These are phyloP conservation scores for Biscogniauxia marginata DNA, from an alignment of 2,329 filamentous ascomycete species.

Conservation along the genomic window DNA sequence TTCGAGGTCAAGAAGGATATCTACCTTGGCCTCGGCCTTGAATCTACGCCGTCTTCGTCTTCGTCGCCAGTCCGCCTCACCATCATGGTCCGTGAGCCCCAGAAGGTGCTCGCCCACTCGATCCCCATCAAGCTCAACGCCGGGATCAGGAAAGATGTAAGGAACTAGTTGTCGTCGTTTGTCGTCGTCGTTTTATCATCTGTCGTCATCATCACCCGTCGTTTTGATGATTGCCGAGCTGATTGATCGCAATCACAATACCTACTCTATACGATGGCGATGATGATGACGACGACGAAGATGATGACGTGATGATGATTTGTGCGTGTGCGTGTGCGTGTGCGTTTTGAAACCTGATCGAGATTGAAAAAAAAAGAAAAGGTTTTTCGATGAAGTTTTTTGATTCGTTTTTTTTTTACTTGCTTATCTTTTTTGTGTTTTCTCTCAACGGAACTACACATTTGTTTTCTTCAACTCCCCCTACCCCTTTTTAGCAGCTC, in stretches of 20 bases:
- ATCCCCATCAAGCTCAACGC: slow-evolving; percentile 36
- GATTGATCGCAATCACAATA: too few species aligned
- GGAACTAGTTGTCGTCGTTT: slow-evolving; percentile 2
- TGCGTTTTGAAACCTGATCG: slow-evolving; percentile 7
- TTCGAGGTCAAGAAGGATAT: slow-evolving; percentile 67
- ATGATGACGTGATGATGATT: not conserved
- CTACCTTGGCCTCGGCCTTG: slow-evolving; percentile 16
- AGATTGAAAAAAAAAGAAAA: not conserved
- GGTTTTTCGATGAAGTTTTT: not conserved
- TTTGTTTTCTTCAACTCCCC: too few species aligned
- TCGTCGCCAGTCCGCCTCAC: slow-evolving; percentile 61
- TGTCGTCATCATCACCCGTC: not conserved
- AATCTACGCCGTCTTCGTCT: not conserved
- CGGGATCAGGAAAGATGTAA: slow-evolving; percentile 27
- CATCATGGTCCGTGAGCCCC: slow-evolving; percentile 80
- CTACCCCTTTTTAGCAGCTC: too few species aligned
- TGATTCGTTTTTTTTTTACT: not conserved
- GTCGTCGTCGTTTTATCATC: not conserved
- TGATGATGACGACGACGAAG: slow-evolving; percentile 14
- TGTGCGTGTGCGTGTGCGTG: not conserved
- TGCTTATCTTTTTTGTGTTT: not conserved
- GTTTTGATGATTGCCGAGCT: not conserved
- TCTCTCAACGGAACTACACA: not conserved
- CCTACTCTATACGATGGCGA: slow-evolving; percentile 7
- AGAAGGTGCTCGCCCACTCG: slow-evolving; percentile 32